These are phyloP conservation scores for Eimeria necatrix DNA, from an alignment of 169 alveolate genomes.

Conservation along the genomic window DNA sequence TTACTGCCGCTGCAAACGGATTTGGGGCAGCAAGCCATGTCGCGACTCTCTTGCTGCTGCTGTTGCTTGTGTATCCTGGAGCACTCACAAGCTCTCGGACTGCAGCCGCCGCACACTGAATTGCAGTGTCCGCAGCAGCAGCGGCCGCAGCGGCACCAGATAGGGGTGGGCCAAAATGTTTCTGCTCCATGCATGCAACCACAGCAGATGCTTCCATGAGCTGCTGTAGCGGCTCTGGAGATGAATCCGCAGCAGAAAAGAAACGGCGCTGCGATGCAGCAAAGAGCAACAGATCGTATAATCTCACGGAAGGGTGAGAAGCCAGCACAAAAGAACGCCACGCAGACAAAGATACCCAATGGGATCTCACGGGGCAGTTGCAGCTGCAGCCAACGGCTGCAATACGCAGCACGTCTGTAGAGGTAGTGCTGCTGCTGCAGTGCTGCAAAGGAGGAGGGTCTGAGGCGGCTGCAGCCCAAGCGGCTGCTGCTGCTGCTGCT, in stretches of 20 bases:
- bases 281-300: neutral
- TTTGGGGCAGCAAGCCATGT: conserved; percentile 32
- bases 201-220: conserved; percentile 35
- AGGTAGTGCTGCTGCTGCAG: neutral
- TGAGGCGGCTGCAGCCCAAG: neutral
- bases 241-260: conserved; percentile 1
- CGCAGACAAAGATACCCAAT: conserved; percentile 24
- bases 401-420: conserved; percentile 15
- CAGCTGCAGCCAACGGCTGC: conserved; percentile 19
- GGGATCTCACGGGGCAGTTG: conserved; percentile 10
- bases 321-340: conserved; percentile 3
- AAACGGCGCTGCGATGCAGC: neutral
- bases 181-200: conserved; percentile 38
- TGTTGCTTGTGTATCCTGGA: neutral
- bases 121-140: conserved; percentile 32
- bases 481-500: conserved; percentile 13
- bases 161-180: neutral
- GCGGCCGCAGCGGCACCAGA: conserved; percentile 11
- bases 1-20: conserved; percentile 6
- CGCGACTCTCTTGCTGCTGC: conserved; percentile 38
- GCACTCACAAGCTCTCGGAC: conserved; percentile 14
- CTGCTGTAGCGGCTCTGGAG: conserved; percentile 47
- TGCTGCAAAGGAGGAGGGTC: neutral
- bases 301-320: conserved; percentile 14
- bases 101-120: conserved; percentile 28